A percentile compares a stretch with the other conserved stretches of the same genome.
These are phyloP conservation scores for Fusarium neocosmosporiellum DNA, from an alignment of 2,329 filamentous ascomycete genomes.

Conservation along the genomic window DNA sequence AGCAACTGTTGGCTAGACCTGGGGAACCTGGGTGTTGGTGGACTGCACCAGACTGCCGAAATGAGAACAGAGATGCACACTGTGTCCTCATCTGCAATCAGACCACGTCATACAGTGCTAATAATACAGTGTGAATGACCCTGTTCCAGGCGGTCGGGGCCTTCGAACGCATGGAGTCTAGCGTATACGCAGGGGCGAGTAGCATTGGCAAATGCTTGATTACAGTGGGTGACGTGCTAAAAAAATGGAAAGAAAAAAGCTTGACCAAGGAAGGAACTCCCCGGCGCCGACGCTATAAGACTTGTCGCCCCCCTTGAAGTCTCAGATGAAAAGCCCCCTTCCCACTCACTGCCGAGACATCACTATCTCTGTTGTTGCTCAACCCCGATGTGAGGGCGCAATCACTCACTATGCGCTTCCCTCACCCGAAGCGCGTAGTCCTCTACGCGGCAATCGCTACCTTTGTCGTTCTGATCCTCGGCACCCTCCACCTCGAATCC, in stretches of 20 bases:
- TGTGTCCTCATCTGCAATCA: not conserved
- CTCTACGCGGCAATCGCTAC: slow-evolving; percentile 22
- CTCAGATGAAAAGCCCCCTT: not conserved
- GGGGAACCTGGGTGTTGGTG: not conserved
- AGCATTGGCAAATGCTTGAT: not conserved
- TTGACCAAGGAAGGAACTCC: not conserved
- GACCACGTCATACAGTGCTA: not conserved
- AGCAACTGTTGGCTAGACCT: not conserved
- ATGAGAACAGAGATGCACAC: not conserved
- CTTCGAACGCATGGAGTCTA: not conserved
- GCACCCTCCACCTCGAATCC: slow-evolving; percentile 16
- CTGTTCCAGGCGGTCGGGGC: not conserved
- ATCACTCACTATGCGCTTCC: slow-evolving; percentile 9
- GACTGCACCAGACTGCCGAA: not conserved
- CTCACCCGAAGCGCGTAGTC: slow-evolving; percentile 32
- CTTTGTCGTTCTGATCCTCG: slow-evolving; percentile 22
- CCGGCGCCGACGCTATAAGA: not conserved
- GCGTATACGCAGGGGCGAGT: not conserved
- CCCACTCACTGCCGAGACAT: not conserved
- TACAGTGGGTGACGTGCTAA: not conserved
- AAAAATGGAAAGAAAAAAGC: not conserved
- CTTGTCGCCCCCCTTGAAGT: not conserved
- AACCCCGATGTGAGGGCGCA: slow-evolving; percentile 4
- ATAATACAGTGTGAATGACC: not conserved
- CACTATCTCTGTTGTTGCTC: not conserved